A percentile compares a stretch with the other conserved stretches of the same genome.
These are phyloP conservation scores for Panicum hallii DNA, from an alignment of 202 grass and related monocot species.

Conservation along the genomic window DNA sequence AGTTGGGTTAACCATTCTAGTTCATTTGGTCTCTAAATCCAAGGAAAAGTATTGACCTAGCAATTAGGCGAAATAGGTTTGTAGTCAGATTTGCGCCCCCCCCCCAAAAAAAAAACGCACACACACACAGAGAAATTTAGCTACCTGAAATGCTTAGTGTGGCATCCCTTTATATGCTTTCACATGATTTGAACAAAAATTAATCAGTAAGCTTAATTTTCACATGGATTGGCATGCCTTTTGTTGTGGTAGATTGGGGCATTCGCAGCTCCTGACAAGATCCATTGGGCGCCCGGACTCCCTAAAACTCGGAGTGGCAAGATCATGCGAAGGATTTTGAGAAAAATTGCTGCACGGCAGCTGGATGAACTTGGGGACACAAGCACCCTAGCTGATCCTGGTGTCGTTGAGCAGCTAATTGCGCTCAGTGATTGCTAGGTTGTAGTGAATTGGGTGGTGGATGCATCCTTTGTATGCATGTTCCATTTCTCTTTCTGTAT, in stretches of 20 bases:
- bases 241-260: slow-evolving; percentile 76
- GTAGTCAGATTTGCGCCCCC: no score
- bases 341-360: slow-evolving; percentile 91
- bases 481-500: slow-evolving; percentile 20
- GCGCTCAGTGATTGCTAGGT: slow-evolving; percentile 63
- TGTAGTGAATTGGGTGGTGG: slow-evolving; percentile 28
- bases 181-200: not conserved
- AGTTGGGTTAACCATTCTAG: slow-evolving; percentile 10
- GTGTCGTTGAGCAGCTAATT: slow-evolving; percentile 86
- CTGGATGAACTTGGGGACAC: slow-evolving; percentile 91
- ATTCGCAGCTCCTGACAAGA: slow-evolving; percentile 96
- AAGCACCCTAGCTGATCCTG: slow-evolving; percentile 91
- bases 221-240: slow-evolving; percentile 28
- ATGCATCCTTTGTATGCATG: not conserved
- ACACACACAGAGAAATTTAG: no score
- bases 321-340: slow-evolving; percentile 95
- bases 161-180: not conserved
- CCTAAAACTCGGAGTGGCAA: slow-evolving; percentile 97
- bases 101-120: no score
- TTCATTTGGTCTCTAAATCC: not conserved
- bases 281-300: slow-evolving; percentile 95
- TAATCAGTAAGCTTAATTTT: slow-evolving; percentile 10
- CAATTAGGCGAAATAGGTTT: no score
- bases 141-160: not conserved
- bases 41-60: not conserved